phyloP scores from a whole-genome alignment of 176 grass and related monocot genomes.

The Oryza longistaminata region DNA sequence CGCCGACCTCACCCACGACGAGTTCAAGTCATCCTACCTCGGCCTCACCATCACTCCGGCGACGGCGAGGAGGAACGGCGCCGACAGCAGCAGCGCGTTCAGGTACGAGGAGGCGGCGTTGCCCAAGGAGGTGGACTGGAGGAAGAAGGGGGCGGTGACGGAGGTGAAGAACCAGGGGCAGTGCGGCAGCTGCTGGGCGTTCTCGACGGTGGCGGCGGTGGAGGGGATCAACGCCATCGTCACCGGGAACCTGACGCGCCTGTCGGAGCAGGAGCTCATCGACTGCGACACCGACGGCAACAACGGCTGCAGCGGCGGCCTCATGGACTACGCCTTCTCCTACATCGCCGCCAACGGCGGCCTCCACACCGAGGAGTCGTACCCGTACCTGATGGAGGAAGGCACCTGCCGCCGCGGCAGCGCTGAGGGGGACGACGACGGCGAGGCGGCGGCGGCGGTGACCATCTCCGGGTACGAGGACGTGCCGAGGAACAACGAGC shows the following conservation, averaged over 20 bases:
- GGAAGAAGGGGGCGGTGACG: conserved; percentile 78
- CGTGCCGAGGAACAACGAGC: conserved; percentile 64
- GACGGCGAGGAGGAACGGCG: not conserved
- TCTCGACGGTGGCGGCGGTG: conserved; percentile 83
- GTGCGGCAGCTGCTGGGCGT: conserved; percentile 95
- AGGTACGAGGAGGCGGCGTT: conserved; percentile 46
- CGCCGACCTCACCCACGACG: conserved; percentile 74
- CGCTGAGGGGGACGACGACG: conserved; percentile 19
- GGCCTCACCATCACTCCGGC: conserved; percentile 25
- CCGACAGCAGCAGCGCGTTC: conserved; percentile 2
- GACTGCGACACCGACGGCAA: conserved; percentile 73
- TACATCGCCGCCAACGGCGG: conserved; percentile 66
- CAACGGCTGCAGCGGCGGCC: conserved; percentile 77
- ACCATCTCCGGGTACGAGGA: conserved; percentile 85
- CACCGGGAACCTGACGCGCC: conserved; percentile 64
- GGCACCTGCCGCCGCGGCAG: conserved; percentile 53
- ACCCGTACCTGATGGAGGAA: conserved; percentile 89
- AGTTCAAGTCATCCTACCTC: conserved; percentile 69
- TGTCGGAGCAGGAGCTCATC: conserved; percentile 92
- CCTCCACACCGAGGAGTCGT: conserved; percentile 73
- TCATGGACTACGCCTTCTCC: conserved; percentile 84
- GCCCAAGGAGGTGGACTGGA: conserved; percentile 74
- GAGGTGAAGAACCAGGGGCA: conserved; percentile 91
- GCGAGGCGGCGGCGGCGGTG: conserved; percentile 22
- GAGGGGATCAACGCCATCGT: conserved; percentile 84